Evolutionary conservation across 2,329 filamentous ascomycete species (phyloP), one percentile per base, ranked within the genome.

Genomic region (Teratosphaeria nubilosa): DNA sequence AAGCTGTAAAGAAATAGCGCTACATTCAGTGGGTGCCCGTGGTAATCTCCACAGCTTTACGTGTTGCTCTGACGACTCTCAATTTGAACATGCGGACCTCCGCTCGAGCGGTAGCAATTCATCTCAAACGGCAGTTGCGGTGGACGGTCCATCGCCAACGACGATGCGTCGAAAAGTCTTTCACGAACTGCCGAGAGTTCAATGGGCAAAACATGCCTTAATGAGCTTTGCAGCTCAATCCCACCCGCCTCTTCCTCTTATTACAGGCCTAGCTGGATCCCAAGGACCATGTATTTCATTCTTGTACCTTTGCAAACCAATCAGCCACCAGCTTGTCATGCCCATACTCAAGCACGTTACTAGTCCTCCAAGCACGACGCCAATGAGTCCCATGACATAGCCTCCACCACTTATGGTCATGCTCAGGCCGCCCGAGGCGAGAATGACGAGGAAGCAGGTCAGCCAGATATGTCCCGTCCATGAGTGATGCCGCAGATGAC

Each of bases 281-380:
- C 94, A 99, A 1, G 94, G 94, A 51, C 94, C 94, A 69, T 91
- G 90, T 65, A 99, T 96, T 75, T 97, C 94, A 72, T 97, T 97
- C 79, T 99, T 99, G 75, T 97, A 99, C 76, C 95, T 92, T 75
- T 99, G 94, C 73, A 99, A 74, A 9, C 91, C 89, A 69, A 99
- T 97, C 62, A 99, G 76, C 91, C 94, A 97, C 92, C 91, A 97
- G 70, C 90, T 95, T 72, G 91, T 96, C 13, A 91, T 87, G 1
- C 92, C 94, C 84, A 96, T 95, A 1, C 85, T 86, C 56, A 96
- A 72, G 4, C 86, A 84, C 0, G 88, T 86, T 24, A 90, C 78
- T 10, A 92, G 68, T n/a, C 85, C 82, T 5, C 90, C 90, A 5
- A 95, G 77, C 1, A 92, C 72, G 63, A 90, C 86, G 13, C 94